Base-by-base conservation (phyloP, 2,329 filamentous ascomycete species). In the Trichoderma polysporum region DNA sequence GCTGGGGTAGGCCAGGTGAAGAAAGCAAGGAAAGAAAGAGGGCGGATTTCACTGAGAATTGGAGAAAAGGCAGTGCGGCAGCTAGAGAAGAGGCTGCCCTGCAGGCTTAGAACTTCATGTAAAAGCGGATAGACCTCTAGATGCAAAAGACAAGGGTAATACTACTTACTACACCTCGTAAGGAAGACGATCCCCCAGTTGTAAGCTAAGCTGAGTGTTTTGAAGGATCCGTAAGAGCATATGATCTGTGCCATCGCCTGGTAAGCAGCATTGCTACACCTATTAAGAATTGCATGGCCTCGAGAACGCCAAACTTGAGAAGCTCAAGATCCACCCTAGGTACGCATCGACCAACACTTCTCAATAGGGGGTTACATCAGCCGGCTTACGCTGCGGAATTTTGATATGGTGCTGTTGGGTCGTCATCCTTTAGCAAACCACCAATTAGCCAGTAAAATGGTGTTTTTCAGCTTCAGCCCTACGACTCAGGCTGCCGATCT, bases 1-100 rank as follows among this genome's bases (percentile, higher is more conserved):
- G 89, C 0, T 94, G 91, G 90, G 91, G 91, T 0, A 77, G 77
- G 45, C 80, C 83, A 0, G 90, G 88, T 0, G 81, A 85, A 66
- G 82, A 86, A 71, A 89, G 83, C 75, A 79, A 82, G 39, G 80
- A 82, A 59, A 82, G 78, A 41, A 73, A 76, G 60, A 79, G 77
- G 66, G 76, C 77, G 59, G 92, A 97, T 78, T 81, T 80, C 50
- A 85, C 77, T 17, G 77, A 79, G 65, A 75, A 74, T 10, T 88
- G 85, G 86, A 81, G 80, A 71, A 85, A 84, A 73, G 87, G 86
- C 0, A 87, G 85, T 64, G 82, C 84, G 72, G 84, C 82, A 10
- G 82, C 82, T 22, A 80, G 87, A 71, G 85, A 89, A 72, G 86
- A 88, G 66, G 74, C 79, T 62, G 85, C 86, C n/a, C 73, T 89